Evolutionary conservation across 139 green algal genomes (phyloP).

Genomic region (Micractinium conductrix): DNA sequence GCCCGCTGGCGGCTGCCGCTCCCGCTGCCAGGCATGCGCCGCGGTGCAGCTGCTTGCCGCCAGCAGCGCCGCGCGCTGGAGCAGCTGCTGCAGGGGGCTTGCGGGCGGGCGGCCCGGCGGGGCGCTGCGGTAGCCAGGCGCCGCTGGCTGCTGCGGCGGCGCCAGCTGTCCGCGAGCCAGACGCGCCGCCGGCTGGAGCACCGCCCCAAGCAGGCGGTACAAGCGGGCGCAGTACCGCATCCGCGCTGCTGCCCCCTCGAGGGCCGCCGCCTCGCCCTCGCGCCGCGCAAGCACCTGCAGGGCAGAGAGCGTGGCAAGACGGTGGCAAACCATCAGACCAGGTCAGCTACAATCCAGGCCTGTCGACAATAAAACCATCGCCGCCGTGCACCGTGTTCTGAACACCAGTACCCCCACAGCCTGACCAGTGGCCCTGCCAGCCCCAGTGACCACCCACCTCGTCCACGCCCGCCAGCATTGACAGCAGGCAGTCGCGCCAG

Average conservation of each 20-base stretch:
- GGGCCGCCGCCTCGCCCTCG: neutral
- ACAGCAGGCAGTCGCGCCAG: neutral
- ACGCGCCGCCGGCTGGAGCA: neutral
- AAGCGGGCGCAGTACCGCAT: neutral
- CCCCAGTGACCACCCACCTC: neutral
- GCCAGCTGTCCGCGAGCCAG: neutral
- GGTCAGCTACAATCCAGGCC: neutral
- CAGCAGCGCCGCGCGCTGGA: neutral
- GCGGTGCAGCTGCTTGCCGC: neutral
- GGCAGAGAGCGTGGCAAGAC: neutral
- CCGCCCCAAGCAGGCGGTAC: neutral
- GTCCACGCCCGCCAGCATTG: neutral
- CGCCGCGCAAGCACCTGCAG: constrained; percentile 8
- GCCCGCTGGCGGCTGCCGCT: too few species aligned
- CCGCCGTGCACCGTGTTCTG: too few species aligned
- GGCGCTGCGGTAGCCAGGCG: too few species aligned
- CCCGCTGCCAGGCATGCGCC: neutral
- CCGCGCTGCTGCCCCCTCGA: neutral
- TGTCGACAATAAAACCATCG: neutral
- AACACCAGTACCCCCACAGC: neutral
- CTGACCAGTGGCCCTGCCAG: neutral
- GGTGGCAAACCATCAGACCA: neutral
- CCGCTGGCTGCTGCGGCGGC: neutral
- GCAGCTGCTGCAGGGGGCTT: neutral
- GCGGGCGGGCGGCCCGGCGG: too few species aligned